Evolutionary conservation across 2,329 filamentous ascomycete species (phyloP).

Genomic region (Fusarium floridanum): DNA sequence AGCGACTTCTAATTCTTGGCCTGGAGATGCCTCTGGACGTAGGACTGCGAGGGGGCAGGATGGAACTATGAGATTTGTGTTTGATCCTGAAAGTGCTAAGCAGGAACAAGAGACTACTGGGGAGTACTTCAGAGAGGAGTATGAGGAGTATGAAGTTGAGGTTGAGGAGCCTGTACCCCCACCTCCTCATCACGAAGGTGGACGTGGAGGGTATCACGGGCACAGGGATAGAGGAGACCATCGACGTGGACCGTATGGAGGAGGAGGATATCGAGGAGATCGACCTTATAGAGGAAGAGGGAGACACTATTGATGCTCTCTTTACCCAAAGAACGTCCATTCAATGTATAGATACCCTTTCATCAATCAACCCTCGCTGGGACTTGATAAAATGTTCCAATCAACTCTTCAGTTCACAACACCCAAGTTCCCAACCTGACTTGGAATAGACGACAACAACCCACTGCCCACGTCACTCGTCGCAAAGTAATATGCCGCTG

Average conservation of each 20-base stretch:
- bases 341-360: conserved; percentile 27
- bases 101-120: conserved; percentile 77
- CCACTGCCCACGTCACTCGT: background rate
- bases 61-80: conserved; percentile 89
- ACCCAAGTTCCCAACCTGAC: background rate
- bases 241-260: conserved; percentile 51
- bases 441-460: background rate
- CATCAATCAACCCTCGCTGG: background rate
- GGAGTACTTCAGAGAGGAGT: conserved; percentile 79
- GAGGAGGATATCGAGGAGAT: conserved; percentile 52
- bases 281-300: conserved; percentile 51
- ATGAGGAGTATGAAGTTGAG: conserved; percentile 82
- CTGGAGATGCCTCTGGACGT: conserved; percentile 50
- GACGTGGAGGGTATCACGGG: conserved; percentile 49
- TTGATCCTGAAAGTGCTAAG: conserved; percentile 81
- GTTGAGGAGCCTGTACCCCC: conserved; percentile 73
- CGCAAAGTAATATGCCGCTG: conserved; percentile 5
- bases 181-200: conserved; percentile 41
- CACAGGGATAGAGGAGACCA: conserved; percentile 51
- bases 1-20: conserved; percentile 54
- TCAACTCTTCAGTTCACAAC: background rate
- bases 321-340: background rate
- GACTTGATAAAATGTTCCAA: background rate
- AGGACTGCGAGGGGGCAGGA: conserved; percentile 64
- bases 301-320: conserved; percentile 47